A percentile compares a stretch with the other conserved stretches of the same genome.
Evolutionary conservation across 2,329 filamentous ascomycete species (phyloP).

Genomic region (Didymella keratinophila): DNA sequence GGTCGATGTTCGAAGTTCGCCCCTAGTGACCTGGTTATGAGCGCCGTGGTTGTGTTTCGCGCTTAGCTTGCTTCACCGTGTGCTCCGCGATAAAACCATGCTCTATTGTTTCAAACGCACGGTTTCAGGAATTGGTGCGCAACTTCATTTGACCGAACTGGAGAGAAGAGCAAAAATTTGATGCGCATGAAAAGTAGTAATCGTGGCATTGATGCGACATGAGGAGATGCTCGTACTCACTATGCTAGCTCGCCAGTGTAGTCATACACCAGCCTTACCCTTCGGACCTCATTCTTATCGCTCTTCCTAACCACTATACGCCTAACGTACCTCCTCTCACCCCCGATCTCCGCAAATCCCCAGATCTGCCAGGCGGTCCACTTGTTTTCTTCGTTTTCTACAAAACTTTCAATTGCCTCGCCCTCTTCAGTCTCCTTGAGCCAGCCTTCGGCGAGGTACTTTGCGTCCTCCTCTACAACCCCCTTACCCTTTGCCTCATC

Average conservation of each 20-base stretch:
- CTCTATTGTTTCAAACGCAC: slow-evolving; percentile 17
- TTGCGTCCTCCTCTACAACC: slow-evolving; percentile 32
- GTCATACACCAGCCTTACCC: slow-evolving; percentile 47
- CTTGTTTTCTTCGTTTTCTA: slow-evolving; percentile 44
- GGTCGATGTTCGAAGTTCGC: slow-evolving; percentile 11
- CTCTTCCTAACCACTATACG: slow-evolving; percentile 46
- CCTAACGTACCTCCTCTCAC: slow-evolving; percentile 44
- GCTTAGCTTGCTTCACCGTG: slow-evolving; percentile 18
- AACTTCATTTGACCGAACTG: slow-evolving; percentile 5
- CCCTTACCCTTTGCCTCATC: slow-evolving; percentile 35
- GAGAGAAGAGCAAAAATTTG: not conserved
- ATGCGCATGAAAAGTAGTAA: not conserved
- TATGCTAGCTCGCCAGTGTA: slow-evolving; percentile 38
- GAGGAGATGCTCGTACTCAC: not conserved
- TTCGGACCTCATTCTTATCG: slow-evolving; percentile 38
- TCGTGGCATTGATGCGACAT: not conserved
- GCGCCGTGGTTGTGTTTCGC: slow-evolving; percentile 17
- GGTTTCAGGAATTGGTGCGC: slow-evolving; percentile 9
- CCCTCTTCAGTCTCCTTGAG: slow-evolving; percentile 39
- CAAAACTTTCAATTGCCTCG: slow-evolving; percentile 46
- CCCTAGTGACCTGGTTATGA: slow-evolving; percentile 7
- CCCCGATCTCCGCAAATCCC: slow-evolving; percentile 45
- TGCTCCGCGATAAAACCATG: slow-evolving; percentile 12
- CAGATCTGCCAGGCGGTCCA: slow-evolving; percentile 49
- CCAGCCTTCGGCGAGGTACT: slow-evolving; percentile 41